Conservation (phyloP, 106 monocot species). For the Apostasia shenzhenica region DNA sequence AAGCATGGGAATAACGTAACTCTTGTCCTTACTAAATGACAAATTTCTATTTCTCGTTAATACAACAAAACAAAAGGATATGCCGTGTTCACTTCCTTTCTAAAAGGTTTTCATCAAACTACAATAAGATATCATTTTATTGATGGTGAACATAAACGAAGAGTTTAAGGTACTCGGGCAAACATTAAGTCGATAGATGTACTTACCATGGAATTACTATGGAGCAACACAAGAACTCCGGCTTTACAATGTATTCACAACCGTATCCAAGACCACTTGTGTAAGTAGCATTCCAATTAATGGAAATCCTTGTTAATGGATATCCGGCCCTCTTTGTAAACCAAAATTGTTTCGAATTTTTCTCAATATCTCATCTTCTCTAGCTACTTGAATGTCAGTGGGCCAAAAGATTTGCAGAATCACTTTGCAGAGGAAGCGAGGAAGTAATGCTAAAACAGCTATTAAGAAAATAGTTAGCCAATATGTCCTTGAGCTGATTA, state of each 20-base stretch:
- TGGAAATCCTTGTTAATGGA: conserved; percentile 27
- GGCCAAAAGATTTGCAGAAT: conserved; percentile 72
- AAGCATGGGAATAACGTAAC: no score
- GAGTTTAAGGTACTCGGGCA: no score
- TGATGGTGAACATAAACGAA: no score
- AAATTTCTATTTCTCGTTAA: no score
- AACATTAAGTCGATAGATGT: neutral
- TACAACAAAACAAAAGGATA: no score
- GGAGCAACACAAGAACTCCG: neutral
- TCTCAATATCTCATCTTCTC: conserved; percentile 81
- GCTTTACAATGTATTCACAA: neutral
- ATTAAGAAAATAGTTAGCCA: conserved; percentile 86
- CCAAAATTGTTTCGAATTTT: conserved; percentile 26
- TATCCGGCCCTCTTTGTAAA: conserved; percentile 23
- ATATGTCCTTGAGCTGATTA: conserved; percentile 54
- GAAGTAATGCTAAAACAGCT: conserved; percentile 75
- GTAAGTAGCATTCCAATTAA: neutral
- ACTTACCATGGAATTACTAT: conserved; percentile 5
- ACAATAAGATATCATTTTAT: no score
- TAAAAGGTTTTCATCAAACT: no score
- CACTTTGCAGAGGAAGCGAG: conserved; percentile 78
- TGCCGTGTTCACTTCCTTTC: no score
- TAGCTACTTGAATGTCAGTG: conserved; percentile 92
- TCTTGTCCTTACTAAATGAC: no score
- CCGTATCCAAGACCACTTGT: conserved; percentile 1